A percentile compares a stretch with the other conserved stretches of the same genome.
Conservation (phyloP, 106 monocot species). For the Dactylorhiza incarnata region DNA sequence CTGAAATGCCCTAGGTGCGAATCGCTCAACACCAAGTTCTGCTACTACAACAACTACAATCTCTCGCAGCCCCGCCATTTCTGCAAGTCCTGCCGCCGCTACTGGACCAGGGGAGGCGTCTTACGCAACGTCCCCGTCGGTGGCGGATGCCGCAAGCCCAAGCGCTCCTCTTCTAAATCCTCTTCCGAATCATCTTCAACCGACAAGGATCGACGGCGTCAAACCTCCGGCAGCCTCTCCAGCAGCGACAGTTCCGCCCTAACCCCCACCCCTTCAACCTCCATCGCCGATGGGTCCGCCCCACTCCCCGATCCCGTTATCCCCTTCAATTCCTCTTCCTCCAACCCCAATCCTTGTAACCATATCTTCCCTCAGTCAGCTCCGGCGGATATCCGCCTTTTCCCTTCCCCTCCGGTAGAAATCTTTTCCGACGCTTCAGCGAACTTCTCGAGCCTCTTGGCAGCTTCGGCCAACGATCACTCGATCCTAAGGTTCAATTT, state of each 20-base stretch:
- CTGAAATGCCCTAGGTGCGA: slow-evolving; percentile 52
- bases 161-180: slow-evolving; percentile 19
- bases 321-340: neutral
- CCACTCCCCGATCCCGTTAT: neutral
- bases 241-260: slow-evolving; percentile 5
- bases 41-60: slow-evolving; percentile 88
- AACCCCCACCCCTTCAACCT: neutral
- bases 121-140: slow-evolving; percentile 90
- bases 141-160: slow-evolving; percentile 67
- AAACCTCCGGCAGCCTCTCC: slow-evolving; percentile 3
- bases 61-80: slow-evolving; percentile 66
- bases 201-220: neutral
- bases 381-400: neutral
- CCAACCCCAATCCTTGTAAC: neutral
- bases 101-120: slow-evolving; percentile 85
- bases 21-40: slow-evolving; percentile 68
- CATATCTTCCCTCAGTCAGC: neutral
- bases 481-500: slow-evolving; percentile 5
- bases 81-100: slow-evolving; percentile 77
- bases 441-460: slow-evolving; percentile 8
- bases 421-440: slow-evolving; percentile 4
- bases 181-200: neutral
- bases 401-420: neutral
- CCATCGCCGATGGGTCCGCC: neutral
- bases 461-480: neutral